Conservation (phyloP, 495 filamentous ascomycete genomes). For the Pseudomonodictys pantanalensis region DNA sequence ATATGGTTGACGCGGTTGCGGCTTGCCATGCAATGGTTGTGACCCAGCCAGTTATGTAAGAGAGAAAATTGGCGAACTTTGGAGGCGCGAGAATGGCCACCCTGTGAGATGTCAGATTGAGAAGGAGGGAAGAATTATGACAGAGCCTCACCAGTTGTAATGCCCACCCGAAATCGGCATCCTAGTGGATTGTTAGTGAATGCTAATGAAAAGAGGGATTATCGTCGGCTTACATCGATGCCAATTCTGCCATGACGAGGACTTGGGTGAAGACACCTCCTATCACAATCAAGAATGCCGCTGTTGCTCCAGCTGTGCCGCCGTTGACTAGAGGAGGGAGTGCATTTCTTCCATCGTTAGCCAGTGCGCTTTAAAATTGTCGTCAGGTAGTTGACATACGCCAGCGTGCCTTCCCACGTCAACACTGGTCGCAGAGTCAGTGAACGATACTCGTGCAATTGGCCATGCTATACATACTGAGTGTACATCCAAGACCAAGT, state of each 20-base stretch:
- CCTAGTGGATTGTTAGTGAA: constrained; percentile 6
- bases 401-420: constrained; percentile 15
- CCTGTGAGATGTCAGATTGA: background rate
- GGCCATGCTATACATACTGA: constrained; percentile 3
- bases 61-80: constrained; percentile 10
- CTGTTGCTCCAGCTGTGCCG: constrained; percentile 10
- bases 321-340: constrained; percentile 10
- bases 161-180: constrained; percentile 21
- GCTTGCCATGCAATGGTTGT: constrained; percentile 22
- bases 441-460: background rate
- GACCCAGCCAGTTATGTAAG: constrained; percentile 23
- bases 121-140: background rate
- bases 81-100: constrained; percentile 20
- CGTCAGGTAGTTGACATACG: background rate
- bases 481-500: constrained; percentile 8
- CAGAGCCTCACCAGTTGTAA: constrained; percentile 13
- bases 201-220: background rate
- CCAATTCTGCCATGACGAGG: constrained; percentile 17
- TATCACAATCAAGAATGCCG: background rate
- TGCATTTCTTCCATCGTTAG: background rate
- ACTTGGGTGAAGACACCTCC: constrained; percentile 6
- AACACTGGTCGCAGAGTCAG: constrained; percentile 10
- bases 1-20: background rate
- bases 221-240: constrained; percentile 12
- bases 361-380: background rate